Percentiles rank a stretch among this genome's conserved stretches.
These are phyloP conservation scores for Coemansia sp. DNA, from an alignment of 192 early-diverging fungal species.

Conservation along the genomic window DNA sequence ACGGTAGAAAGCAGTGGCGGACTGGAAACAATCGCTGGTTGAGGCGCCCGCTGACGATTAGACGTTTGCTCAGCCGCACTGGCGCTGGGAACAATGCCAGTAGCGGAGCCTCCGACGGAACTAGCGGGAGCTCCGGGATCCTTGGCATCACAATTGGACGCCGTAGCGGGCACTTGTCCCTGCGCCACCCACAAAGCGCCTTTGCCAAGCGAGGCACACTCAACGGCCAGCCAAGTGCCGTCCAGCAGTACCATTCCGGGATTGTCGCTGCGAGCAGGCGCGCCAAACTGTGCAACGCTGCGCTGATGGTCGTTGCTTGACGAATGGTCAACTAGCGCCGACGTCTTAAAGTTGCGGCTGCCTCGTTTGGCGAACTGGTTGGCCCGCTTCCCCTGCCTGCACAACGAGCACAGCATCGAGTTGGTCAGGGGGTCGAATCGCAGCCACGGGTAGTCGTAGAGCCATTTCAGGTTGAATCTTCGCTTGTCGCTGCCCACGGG, in stretches of 20 bases:
- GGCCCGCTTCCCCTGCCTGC: constrained; percentile 32
- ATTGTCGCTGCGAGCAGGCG: background rate
- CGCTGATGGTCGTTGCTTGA: constrained; percentile 48
- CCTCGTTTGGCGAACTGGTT: constrained; percentile 51
- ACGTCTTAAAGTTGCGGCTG: constrained; percentile 51
- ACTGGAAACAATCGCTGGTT: background rate
- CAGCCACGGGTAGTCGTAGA: constrained; percentile 51
- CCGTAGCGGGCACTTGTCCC: background rate
- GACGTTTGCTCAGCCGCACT: constrained; percentile 6
- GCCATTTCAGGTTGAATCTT: constrained; percentile 50
- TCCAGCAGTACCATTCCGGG: constrained; percentile 14
- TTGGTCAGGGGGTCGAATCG: constrained; percentile 34
- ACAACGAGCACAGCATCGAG: constrained; percentile 46
- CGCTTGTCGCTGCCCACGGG: constrained; percentile 45
- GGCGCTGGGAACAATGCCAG: background rate
- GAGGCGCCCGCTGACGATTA: background rate
- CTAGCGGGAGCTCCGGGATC: background rate
- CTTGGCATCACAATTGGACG: background rate
- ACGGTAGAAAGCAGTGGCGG: constrained; percentile 4
- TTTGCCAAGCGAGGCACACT: background rate
- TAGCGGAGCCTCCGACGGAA: background rate
- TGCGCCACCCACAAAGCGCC: background rate
- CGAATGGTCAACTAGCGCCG: constrained; percentile 45
- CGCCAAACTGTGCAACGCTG: constrained; percentile 26
- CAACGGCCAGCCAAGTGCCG: constrained; percentile 22